Evolutionary conservation across 257 asterid genomes (phyloP).

Genomic region (Leptodermis oblonga): DNA sequence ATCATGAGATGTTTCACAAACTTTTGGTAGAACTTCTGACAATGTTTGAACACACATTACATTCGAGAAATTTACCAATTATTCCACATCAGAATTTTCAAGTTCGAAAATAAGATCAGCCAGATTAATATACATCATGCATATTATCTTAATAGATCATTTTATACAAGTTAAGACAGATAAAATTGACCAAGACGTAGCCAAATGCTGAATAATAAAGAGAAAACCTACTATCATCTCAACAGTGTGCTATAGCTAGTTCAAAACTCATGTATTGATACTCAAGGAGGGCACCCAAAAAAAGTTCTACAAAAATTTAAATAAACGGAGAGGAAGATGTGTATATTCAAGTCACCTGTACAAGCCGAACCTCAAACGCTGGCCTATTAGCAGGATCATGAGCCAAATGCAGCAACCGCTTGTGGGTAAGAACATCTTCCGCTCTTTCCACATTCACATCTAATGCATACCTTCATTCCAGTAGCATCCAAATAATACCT

Average conservation of each 20-base stretch:
- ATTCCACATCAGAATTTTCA: neutral
- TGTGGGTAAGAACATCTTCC: conserved; percentile 92
- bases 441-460: conserved; percentile 97
- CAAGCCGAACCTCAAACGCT: conserved; percentile 88
- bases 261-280: neutral
- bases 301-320: no score
- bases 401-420: conserved; percentile 73
- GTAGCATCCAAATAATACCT: conserved; percentile 17
- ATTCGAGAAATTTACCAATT: neutral
- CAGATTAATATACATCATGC: neutral
- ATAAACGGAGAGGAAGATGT: neutral
- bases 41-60: conserved; percentile 4
- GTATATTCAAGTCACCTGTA: conserved; percentile 55
- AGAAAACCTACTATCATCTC: no score
- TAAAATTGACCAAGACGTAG: neutral
- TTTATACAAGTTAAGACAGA: neutral
- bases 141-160: no score
- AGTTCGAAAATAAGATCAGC: neutral
- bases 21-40: neutral
- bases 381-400: conserved; percentile 86
- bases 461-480: conserved; percentile 71
- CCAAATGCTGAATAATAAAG: no score
- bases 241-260: neutral
- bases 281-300: no score
- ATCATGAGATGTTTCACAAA: neutral